A percentile compares a stretch with the other conserved stretches of the same genome.
Conservation (phyloP, 2,329 filamentous ascomycete species). For the Aspergillus melleus region DNA sequence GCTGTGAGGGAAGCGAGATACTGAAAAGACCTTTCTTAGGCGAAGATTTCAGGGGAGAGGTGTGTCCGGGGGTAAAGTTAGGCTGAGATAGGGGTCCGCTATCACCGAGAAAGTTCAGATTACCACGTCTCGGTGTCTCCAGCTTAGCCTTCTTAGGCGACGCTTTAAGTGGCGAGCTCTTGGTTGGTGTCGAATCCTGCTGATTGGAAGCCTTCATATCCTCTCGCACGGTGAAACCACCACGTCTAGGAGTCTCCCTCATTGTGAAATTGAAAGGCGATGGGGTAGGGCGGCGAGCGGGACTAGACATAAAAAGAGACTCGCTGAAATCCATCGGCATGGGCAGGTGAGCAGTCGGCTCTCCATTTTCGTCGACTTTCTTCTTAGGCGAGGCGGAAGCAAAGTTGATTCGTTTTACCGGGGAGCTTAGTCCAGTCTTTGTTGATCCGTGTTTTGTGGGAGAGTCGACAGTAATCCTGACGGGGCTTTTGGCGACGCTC, state of each 20-base stretch:
- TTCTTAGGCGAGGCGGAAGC: constrained; percentile 26
- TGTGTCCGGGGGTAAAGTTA: constrained; percentile 17
- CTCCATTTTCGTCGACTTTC: constrained; percentile 34
- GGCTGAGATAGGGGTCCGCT: constrained; percentile 14
- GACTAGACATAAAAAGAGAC: constrained; percentile 42
- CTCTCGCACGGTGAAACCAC: constrained; percentile 26
- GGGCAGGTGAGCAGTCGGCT: constrained; percentile 28
- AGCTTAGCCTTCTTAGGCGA: constrained; percentile 43
- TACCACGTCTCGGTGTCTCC: constrained; percentile 18
- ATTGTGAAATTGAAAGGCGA: constrained; percentile 47
- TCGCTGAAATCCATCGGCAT: constrained; percentile 34
- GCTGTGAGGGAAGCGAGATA: constrained; percentile 35
- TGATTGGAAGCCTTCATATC: constrained; percentile 20
- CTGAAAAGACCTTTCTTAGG: constrained; percentile 31
- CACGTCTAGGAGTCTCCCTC: constrained; percentile 42
- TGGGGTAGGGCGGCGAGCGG: constrained; percentile 44
- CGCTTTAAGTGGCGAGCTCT: constrained; percentile 42
- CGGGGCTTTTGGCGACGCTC: constrained; percentile 35
- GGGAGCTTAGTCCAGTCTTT: constrained; percentile 32
- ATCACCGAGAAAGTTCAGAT: constrained; percentile 10
- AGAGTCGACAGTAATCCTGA: constrained; percentile 35
- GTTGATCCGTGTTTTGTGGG: constrained; percentile 32
- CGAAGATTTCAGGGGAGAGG: constrained; percentile 24
- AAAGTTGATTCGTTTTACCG: constrained; percentile 35
- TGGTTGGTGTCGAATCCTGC: constrained; percentile 30